Evolutionary conservation across 2,329 filamentous ascomycete genomes (phyloP), one percentile per base, ranked within the genome.

Genomic region (Monilinia fructigena): DNA sequence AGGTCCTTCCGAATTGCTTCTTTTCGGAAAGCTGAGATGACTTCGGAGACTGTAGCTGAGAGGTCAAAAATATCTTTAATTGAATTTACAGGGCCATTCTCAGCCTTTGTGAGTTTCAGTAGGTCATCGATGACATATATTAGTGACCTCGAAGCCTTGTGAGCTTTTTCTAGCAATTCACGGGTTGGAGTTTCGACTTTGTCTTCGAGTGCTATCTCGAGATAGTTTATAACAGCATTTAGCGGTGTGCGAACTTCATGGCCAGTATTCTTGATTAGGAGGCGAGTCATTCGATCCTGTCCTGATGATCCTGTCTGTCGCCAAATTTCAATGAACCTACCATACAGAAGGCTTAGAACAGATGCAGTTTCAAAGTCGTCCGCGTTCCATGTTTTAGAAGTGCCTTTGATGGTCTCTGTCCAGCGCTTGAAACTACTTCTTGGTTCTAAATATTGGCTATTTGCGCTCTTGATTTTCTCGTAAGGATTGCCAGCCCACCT

Each of bases 91-190:
- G 89, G 88, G 0, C 93, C 92, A 75, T 93, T 89, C 76, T 97
- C 93, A 0, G 90, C 90, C 74, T 96, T 95, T 0, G 93, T 96
- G 35, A 97, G 80, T 74, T 97, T 93, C 0, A 97, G 81, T 1
- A 97, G 81, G 75, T 97, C 93, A 70, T 97, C 97, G 78, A 97
- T 96, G 11, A 96, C 92, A 75, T 96, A 96, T 3, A 97, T 94
- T 35, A 97, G 80, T 0, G 92, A 96, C 74, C 96, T 96, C 0
- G 93, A 97, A 7, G 93, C 93, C 0, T 92, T 96, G 74, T 97
- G 91, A 0, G 93, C 96, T 71, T 88, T 89, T 0, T 89, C 84
- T 7, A 97, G 80, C 67, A 95, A 96, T 7, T 97, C 92, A 23
- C 93, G 83, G 0, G 91, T 96, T 74, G 96, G 93, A 20, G 85